These are phyloP conservation scores for Aspergillus spinulosporus DNA, from an alignment of 2,329 filamentous ascomycete genomes.

Conservation along the genomic window DNA sequence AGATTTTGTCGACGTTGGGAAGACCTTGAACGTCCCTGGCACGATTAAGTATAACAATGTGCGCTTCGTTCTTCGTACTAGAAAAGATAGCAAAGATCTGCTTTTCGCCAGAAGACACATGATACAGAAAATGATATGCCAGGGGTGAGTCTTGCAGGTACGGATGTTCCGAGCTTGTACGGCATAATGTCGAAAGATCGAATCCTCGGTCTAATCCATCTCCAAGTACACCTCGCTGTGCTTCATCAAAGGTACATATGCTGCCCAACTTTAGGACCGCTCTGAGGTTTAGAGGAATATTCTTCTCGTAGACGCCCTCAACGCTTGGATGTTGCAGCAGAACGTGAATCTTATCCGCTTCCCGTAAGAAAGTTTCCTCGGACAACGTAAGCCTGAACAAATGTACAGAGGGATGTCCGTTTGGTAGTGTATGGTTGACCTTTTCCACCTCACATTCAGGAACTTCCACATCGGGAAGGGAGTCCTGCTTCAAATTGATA, in stretches of 20 bases:
- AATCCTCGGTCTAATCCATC: conserved; percentile 93
- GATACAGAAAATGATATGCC: conserved; percentile 87
- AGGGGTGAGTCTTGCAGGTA: conserved; percentile 76
- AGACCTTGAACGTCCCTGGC: conserved; percentile 79
- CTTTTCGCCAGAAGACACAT: conserved; percentile 84
- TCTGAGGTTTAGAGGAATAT: conserved; percentile 81
- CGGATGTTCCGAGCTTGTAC: conserved; percentile 64
- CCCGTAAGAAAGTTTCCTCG: conserved; percentile 82
- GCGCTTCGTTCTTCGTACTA: conserved; percentile 72
- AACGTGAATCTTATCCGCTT: conserved; percentile 76
- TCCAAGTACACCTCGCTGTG: conserved; percentile 84
- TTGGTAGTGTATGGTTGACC: conserved; percentile 88
- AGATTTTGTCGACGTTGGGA: conserved; percentile 87
- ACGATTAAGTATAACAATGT: conserved; percentile 85
- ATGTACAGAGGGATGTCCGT: conserved; percentile 90
- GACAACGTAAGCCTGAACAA: conserved; percentile 91
- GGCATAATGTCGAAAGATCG: conserved; percentile 73
- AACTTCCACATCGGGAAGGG: conserved; percentile 85
- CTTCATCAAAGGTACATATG: conserved; percentile 88
- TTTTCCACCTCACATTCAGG: conserved; percentile 87
- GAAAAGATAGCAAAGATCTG: conserved; percentile 95
- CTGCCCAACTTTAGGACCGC: conserved; percentile 89
- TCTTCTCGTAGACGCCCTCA: conserved; percentile 95
- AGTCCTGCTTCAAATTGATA: conserved; percentile 83
- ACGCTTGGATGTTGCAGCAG: conserved; percentile 92